Percentiles rank a stretch among this genome's conserved stretches.
Evolutionary conservation across 306 rosid genomes (phyloP).

Genomic region (Vicia sativa): DNA sequence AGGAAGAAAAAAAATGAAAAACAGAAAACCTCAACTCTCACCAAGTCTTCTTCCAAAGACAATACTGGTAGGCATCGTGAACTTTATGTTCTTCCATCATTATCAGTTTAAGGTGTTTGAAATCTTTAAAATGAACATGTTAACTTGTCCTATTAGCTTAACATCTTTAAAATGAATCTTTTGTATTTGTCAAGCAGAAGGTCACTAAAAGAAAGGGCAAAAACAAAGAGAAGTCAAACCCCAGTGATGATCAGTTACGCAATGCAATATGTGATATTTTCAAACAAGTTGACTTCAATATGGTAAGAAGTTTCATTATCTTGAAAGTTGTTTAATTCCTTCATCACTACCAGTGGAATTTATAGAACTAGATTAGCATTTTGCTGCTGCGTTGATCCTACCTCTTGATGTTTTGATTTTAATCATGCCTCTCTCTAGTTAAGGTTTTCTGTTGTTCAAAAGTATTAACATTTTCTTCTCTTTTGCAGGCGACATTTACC

Average conservation of each 20-base stretch:
- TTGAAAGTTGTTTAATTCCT: conserved; percentile 3
- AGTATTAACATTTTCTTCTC: conserved; percentile 17
- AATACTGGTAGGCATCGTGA: conserved; percentile 56
- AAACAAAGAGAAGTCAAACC: conserved; percentile 57
- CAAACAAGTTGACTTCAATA: conserved; percentile 92
- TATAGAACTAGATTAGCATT: neutral
- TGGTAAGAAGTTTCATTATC: conserved; percentile 56
- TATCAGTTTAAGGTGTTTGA: conserved; percentile 9
- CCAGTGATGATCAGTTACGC: conserved; percentile 71
- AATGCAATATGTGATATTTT: conserved; percentile 82
- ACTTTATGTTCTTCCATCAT: neutral
- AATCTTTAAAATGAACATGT: neutral
- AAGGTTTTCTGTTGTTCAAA: conserved; percentile 4
- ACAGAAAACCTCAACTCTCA: conserved; percentile 49
- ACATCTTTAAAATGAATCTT: conserved; percentile 21
- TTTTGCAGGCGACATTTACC: conserved; percentile 92
- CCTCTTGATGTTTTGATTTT: neutral
- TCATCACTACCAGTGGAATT: conserved; percentile 12
- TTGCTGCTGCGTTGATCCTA: conserved; percentile 6
- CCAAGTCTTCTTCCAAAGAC: conserved; percentile 67
- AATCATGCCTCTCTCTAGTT: neutral
- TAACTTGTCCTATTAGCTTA: conserved; percentile 4
- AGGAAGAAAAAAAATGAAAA: conserved; percentile 75
- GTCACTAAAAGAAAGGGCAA: conserved; percentile 61
- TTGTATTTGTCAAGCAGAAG: conserved; percentile 51